phyloP scores from a whole-genome alignment of 129 eudicot genomes.

The Tagetes patula region DNA sequence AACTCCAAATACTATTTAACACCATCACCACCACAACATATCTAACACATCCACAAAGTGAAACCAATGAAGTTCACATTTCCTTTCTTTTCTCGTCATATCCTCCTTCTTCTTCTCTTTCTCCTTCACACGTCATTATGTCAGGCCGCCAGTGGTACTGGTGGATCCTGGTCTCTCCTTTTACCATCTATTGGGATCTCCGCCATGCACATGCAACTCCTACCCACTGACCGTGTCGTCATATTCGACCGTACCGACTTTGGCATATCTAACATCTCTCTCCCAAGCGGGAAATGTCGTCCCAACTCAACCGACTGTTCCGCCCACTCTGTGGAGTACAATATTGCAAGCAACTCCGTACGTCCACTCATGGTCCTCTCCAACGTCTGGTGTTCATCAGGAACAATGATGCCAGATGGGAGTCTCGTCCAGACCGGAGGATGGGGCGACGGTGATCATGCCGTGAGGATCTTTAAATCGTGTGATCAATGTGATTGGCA shows the following conservation, averaged over 20 bases:
- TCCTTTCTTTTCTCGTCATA: not conserved
- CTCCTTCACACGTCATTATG: conserved; percentile 19
- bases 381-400: conserved; percentile 87
- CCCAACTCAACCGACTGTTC: conserved; percentile 61
- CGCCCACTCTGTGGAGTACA: conserved; percentile 82
- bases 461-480: conserved; percentile 44
- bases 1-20: conserved; percentile 21
- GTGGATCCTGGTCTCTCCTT: conserved; percentile 66
- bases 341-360: conserved; percentile 47
- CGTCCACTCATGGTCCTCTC: conserved; percentile 71
- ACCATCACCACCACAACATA: not conserved
- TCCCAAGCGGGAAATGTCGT: conserved; percentile 54
- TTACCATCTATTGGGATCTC: conserved; percentile 57
- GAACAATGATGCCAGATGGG: conserved; percentile 64
- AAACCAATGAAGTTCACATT: conserved; percentile 8
- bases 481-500: conserved; percentile 68
- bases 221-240: conserved; percentile 66
- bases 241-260: conserved; percentile 79
- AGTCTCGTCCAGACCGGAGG: conserved; percentile 71
- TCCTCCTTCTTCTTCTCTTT: conserved; percentile 22
- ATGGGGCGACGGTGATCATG: conserved; percentile 62
- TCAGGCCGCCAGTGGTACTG: conserved; percentile 32
- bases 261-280: conserved; percentile 76
- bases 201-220: conserved; percentile 99
- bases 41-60: not conserved